Evolutionary conservation across 495 filamentous ascomycete genomes (phyloP), one percentile per base, ranked within the genome.

Genomic region (Penicillium bialowiezense): DNA sequence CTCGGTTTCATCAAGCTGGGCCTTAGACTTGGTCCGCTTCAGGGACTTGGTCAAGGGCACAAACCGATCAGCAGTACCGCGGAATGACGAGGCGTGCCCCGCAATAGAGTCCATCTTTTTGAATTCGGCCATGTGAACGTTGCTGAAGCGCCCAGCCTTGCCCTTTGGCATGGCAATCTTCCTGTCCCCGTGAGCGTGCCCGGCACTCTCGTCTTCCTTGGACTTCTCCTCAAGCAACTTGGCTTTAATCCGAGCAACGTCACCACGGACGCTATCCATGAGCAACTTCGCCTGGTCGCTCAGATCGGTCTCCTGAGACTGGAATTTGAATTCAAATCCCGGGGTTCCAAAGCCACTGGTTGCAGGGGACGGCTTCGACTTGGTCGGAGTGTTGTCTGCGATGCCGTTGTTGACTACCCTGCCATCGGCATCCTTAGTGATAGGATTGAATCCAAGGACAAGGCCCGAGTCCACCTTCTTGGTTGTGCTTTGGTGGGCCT

Each of bases 61-160:
- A 55, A 78, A 73, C 35, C 83, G 79, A 49, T 70, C 78, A 5
- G 77, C 74, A 20, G 81, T 75, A 14, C 82, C 80, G 29, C 91
- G 79, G 74, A 88, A 90, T 13, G 83, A 76, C 5, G 91, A 93
- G 3, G 89, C 71, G 70, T 97, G 91, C 46, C 82, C 83, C 18
- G 80, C 88, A 65, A 97, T 97, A 9, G 90, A 95, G 57, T 95
- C 90, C 91, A 97, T 95, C 76, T 93, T 97, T 69, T 87, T 89
- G 73, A 97, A 97, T 60, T 91, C 78, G 41, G 83, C 80, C 81
- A 87, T 87, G 62, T 97, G 91, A 41, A 78, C 81, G 47, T 88
- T 82, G 58, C 88, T 95, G 69, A 84, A 97, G 4, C 91, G 79
- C 31, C 82, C 71, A 38, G 78, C 75, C 63, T 85, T 92, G 41